These are phyloP conservation scores for Pelargonium cotyledonis DNA, from an alignment of 441 rosid species.

Conservation along the genomic window DNA sequence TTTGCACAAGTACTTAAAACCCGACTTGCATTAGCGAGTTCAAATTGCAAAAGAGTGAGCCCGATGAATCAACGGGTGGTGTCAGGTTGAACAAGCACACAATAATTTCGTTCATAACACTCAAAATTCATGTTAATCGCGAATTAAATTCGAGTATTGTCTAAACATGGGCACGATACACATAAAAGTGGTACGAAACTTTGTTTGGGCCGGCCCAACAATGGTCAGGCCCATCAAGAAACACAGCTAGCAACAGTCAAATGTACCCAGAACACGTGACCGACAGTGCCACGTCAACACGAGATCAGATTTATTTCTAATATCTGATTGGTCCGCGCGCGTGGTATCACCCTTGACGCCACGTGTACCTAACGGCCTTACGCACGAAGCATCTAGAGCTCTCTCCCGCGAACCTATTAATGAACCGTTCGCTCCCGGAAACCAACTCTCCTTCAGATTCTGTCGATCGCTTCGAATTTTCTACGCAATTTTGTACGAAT, in stretches of 20 bases:
- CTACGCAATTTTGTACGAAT: not conserved
- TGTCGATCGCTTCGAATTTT: not conserved
- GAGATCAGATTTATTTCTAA: conserved; percentile 7
- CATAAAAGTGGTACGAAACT: too few species aligned
- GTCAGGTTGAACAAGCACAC: too few species aligned
- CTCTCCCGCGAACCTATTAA: conserved; percentile 31
- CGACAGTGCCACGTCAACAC: not conserved
- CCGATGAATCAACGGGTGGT: too few species aligned
- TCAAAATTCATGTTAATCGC: too few species aligned
- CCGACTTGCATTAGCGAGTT: too few species aligned
- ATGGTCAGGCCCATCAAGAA: not conserved
- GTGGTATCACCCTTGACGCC: conserved; percentile 45
- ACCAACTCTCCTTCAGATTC: not conserved
- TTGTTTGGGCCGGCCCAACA: not conserved
- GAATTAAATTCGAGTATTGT: too few species aligned
- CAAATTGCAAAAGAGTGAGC: too few species aligned
- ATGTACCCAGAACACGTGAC: not conserved
- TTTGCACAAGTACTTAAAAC: too few species aligned
- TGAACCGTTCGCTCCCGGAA: conserved; percentile 9
- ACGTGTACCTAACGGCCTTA: conserved; percentile 34
- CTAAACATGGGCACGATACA: too few species aligned
- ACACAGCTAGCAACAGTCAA: not conserved
- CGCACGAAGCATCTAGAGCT: conserved; percentile 39
- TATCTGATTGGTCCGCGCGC: conserved; percentile 60
- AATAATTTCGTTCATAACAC: too few species aligned